phyloP scores from a whole-genome alignment of 768 basidiomycete genomes.

The Mycena albidolilacea region DNA sequence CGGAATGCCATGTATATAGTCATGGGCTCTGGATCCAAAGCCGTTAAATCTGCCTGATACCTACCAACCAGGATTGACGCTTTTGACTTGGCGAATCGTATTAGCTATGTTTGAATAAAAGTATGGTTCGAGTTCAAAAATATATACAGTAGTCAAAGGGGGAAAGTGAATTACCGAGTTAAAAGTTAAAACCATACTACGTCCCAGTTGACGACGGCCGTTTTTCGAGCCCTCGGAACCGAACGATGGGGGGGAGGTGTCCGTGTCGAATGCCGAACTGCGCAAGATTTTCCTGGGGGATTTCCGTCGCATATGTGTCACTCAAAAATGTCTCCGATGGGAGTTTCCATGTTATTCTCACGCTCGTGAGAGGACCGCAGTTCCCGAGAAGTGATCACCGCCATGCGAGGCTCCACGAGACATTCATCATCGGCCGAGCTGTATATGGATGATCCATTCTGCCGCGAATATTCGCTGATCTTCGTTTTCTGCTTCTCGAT shows the following conservation, averaged over 20 bases:
- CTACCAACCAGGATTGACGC: constrained; percentile 3
- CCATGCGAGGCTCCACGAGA: background rate
- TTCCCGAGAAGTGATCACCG: background rate
- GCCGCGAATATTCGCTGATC: background rate
- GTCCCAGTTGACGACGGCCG: background rate
- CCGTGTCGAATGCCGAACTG: background rate
- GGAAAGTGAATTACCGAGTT: too few species aligned
- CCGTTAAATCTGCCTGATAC: constrained; percentile 4
- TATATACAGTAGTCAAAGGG: too few species aligned
- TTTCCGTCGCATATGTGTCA: background rate
- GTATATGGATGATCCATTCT: background rate
- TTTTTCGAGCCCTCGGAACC: constrained; percentile 1
- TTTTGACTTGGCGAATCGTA: background rate
- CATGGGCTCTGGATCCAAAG: background rate
- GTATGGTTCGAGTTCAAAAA: too few species aligned
- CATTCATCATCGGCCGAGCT: background rate
- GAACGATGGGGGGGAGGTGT: background rate
- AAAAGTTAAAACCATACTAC: background rate
- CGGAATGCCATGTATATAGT: background rate
- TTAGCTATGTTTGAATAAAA: background rate
- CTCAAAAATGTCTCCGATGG: background rate
- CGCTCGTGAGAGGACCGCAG: constrained; percentile 1
- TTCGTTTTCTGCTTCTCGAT: background rate
- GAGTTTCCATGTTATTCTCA: constrained; percentile 1
- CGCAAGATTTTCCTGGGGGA: background rate